These are phyloP conservation scores for Globisporangium barbulae DNA, from an alignment of 352 stramenopile genomes.

Conservation along the genomic window DNA sequence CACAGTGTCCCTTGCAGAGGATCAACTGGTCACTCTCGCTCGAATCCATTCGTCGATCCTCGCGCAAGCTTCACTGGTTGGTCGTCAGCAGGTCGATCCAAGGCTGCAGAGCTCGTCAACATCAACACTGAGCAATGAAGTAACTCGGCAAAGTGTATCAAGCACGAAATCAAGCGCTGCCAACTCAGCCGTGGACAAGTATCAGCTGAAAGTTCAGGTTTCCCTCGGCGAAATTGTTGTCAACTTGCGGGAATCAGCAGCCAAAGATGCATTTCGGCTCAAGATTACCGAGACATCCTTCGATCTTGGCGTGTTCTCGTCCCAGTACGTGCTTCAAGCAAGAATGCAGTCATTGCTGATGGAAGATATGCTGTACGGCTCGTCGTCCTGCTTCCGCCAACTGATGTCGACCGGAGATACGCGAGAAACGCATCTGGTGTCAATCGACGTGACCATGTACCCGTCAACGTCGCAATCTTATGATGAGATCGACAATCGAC, in stretches of 20 bases:
- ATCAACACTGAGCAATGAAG: slow-evolving; percentile 2
- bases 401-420: slow-evolving; percentile 56
- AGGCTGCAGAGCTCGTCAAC: background rate
- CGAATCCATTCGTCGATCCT: slow-evolving; percentile 24
- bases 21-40: slow-evolving; percentile 17
- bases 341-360: slow-evolving; percentile 54
- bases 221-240: slow-evolving; percentile 50
- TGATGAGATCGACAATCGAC: background rate
- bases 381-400: slow-evolving; percentile 49
- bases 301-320: slow-evolving; percentile 37
- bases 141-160: background rate
- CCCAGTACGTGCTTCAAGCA: slow-evolving; percentile 47
- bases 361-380: slow-evolving; percentile 62
- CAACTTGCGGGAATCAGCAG: slow-evolving; percentile 43
- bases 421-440: slow-evolving; percentile 36
- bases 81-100: background rate
- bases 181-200: slow-evolving; percentile 30
- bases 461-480: slow-evolving; percentile 15
- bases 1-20: slow-evolving; percentile 13
- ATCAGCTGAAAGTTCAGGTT: slow-evolving; percentile 45
- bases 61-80: slow-evolving; percentile 8
- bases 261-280: slow-evolving; percentile 51
- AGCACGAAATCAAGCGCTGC: background rate
- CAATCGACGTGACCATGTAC: slow-evolving; percentile 47
- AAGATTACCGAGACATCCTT: slow-evolving; percentile 47